Percentiles rank a stretch among this genome's conserved stretches.
Conservation (phyloP, 345 rosid genomes). For the Populus nigra region DNA sequence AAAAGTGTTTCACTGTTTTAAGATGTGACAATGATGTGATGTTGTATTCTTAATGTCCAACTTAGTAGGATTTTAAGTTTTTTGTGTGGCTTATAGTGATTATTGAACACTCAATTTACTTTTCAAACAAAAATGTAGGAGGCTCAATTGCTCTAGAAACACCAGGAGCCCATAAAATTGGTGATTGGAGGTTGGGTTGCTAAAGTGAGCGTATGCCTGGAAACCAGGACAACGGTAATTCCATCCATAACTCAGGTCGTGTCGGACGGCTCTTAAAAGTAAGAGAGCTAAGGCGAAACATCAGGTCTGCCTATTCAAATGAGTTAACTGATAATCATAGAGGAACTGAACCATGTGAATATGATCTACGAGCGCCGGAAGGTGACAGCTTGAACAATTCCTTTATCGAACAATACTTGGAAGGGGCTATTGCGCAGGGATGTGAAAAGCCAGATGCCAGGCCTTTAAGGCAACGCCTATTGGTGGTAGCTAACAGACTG, state of each 20-base stretch:
- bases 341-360: conserved; percentile 41
- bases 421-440: conserved; percentile 52
- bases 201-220: conserved; percentile 86
- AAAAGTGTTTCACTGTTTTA: conserved; percentile 26
- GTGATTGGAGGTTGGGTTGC: conserved; percentile 31
- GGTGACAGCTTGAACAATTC: conserved; percentile 49
- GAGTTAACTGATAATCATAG: conserved; percentile 46
- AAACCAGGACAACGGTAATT: conserved; percentile 67
- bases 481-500: conserved; percentile 96
- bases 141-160: conserved; percentile 29
- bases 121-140: conserved; percentile 52
- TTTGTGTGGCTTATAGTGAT: conserved; percentile 23
- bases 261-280: conserved; percentile 76
- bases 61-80: conserved; percentile 19
- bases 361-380: conserved; percentile 49
- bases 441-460: conserved; percentile 61
- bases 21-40: conserved; percentile 8
- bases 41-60: conserved; percentile 5
- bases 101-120: conserved; percentile 18
- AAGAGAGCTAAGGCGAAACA: conserved; percentile 61
- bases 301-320: conserved; percentile 42
- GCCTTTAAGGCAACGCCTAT: conserved; percentile 74
- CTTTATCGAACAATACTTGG: conserved; percentile 59
- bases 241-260: conserved; percentile 53
- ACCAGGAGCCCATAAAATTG: conserved; percentile 17